Percentiles rank a stretch among this genome's conserved stretches.
Evolutionary conservation across 257 asterid genomes (phyloP).

Genomic region (Solanum paucissectum): DNA sequence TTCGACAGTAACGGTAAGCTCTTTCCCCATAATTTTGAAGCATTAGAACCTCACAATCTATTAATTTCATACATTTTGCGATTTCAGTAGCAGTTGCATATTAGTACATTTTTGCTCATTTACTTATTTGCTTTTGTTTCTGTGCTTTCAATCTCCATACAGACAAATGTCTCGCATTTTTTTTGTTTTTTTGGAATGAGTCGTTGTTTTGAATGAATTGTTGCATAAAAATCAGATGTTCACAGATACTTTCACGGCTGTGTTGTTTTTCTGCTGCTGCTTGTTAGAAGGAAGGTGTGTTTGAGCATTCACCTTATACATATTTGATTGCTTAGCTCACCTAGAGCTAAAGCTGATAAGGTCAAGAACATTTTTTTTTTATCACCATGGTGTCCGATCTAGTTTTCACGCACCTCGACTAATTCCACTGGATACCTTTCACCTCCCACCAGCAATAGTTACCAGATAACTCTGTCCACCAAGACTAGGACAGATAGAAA

Average conservation of each 20-base stretch:
- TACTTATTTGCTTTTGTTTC: not conserved
- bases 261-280: not conserved
- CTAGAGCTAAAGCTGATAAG: not conserved
- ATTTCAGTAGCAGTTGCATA: not conserved
- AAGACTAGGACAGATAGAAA: no score
- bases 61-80: not conserved
- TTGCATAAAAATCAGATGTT: not conserved
- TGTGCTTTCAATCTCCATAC: not conserved
- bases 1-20: not conserved
- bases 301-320: not conserved
- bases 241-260: not conserved
- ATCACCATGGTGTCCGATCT: not conserved
- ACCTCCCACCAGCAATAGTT: not conserved
- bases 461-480: no score
- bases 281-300: not conserved
- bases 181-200: not conserved
- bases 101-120: not conserved
- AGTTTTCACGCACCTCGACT: not conserved
- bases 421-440: not conserved
- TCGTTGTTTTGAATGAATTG: not conserved
- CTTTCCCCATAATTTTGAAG: not conserved
- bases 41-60: not conserved
- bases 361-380: not conserved
- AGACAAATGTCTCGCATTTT: not conserved
- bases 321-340: not conserved